Conservation (phyloP, 768 basidiomycete species). For the Pisolithus marmoratus region DNA sequence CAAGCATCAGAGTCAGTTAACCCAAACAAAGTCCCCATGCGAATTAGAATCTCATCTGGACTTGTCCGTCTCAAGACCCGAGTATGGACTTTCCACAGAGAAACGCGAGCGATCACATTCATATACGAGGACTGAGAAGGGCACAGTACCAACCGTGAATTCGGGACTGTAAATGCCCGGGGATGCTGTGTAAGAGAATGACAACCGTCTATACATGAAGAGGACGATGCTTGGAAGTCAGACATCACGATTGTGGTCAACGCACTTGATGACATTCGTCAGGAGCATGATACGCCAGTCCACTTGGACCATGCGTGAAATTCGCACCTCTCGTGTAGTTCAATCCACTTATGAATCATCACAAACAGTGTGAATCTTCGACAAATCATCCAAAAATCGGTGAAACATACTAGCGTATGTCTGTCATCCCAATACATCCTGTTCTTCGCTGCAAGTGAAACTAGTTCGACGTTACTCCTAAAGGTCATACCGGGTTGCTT, state of each 20-base stretch:
- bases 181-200: no score
- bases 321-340: slow-evolving; percentile 58
- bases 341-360: slow-evolving; percentile 35
- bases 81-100: slow-evolving; percentile 54
- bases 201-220: no score
- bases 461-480: slow-evolving; percentile 70
- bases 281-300: no score
- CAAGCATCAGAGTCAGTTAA: neutral
- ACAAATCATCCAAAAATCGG: neutral
- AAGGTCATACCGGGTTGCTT: slow-evolving; percentile 60
- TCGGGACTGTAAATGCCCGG: no score
- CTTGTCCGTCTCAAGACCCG: slow-evolving; percentile 88
- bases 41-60: slow-evolving; percentile 39
- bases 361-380: no score
- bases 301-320: slow-evolving; percentile 79
- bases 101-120: neutral
- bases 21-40: neutral
- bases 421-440: slow-evolving; percentile 74
- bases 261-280: no score
- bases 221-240: no score
- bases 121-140: no score
- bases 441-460: slow-evolving; percentile 87
- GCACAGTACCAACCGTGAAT: slow-evolving; percentile 8
- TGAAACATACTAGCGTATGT: slow-evolving; percentile 68
- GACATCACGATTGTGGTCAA: no score